Base-by-base conservation (phyloP, 176 grass and related monocot species). In the Echinochloa phyllopogon region DNA sequence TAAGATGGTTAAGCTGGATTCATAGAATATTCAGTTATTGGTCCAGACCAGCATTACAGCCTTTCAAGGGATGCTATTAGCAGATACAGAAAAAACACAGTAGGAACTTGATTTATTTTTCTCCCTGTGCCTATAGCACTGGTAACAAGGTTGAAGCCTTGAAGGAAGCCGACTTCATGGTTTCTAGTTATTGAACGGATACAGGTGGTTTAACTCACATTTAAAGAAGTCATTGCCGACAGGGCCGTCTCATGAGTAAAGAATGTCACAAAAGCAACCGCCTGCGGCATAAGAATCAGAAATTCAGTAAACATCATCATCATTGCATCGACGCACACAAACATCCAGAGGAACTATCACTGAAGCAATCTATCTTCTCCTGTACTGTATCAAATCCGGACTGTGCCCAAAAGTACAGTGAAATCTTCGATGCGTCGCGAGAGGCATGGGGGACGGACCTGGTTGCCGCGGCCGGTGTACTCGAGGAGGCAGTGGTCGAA, bases 401-500 rank as follows among this genome's bases (percentile, higher is more conserved):
- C 41, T 74, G 49, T 45, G 17, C 38, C 11, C 53, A 37, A 65
- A 2, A 12, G 56, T 25, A 53, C 3, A 56, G 2, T 41, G 9
- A 49, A 41, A 12, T 21, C 4, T 55, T 63, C 29, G 75, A 56
- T 6, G 53, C 25, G 14, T 12, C 10, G 24, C 5, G 20, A 40
- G n/a, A 49, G 16, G 61, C 24, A 7, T 65, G 60, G 10, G 12
- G 11, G 36, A 43, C 13, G 37, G 20, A 98, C 95, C 93, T 98
- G 93, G 74, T 95, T 90, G 13, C 87, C 96, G 40, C 92, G 93
- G 62, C 93, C 89, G 82, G 93, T 95, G 77, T 94, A 98, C 88
- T 98, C 89, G 61, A 98, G 93, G 74, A 93, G 93, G 85, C 87
- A 98, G 79, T 91, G 92, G 65, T 95, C 91, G 91, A 98, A 98